Evolutionary conservation across 2,329 filamentous ascomycete genomes (phyloP).

Genomic region (Paecilomyces sp.): DNA sequence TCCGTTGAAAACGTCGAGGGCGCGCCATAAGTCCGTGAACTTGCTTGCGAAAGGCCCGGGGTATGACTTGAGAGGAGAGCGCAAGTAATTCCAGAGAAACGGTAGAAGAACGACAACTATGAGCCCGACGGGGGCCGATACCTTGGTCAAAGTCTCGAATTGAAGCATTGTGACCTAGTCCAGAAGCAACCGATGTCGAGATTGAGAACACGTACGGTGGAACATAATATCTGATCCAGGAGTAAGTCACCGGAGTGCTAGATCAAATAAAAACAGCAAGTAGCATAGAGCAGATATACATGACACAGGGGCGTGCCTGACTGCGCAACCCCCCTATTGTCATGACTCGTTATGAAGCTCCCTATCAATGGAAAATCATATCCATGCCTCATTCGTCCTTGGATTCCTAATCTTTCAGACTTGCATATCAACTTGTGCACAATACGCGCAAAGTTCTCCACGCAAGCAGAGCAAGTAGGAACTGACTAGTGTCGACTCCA

Average conservation of each 20-base stretch:
- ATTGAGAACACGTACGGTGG: too few species aligned
- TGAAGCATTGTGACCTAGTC: not conserved
- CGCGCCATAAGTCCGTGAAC: slow-evolving; percentile 66
- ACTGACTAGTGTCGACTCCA: too few species aligned
- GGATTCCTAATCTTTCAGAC: too few species aligned
- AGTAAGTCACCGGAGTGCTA: not conserved
- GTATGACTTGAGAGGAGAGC: slow-evolving; percentile 37
- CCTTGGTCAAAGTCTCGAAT: not conserved
- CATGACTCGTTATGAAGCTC: too few species aligned
- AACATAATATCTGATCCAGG: too few species aligned
- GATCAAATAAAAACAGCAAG: too few species aligned
- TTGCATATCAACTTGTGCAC: too few species aligned
- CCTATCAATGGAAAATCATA: too few species aligned
- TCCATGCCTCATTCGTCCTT: too few species aligned
- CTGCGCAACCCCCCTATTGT: not conserved
- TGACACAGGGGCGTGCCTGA: not conserved
- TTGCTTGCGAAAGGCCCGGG: slow-evolving; percentile 63
- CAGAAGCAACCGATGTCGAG: not conserved
- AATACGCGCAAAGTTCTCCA: too few species aligned
- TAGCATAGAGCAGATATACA: not conserved
- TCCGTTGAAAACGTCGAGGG: slow-evolving; percentile 59
- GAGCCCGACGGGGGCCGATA: not conserved
- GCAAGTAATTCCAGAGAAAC: slow-evolving; percentile 11
- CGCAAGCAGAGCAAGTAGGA: too few species aligned
- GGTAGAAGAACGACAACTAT: slow-evolving; percentile 3